Base-by-base conservation (phyloP, 2,329 filamentous ascomycete genomes). In the Fusarium pseudonygamai region DNA sequence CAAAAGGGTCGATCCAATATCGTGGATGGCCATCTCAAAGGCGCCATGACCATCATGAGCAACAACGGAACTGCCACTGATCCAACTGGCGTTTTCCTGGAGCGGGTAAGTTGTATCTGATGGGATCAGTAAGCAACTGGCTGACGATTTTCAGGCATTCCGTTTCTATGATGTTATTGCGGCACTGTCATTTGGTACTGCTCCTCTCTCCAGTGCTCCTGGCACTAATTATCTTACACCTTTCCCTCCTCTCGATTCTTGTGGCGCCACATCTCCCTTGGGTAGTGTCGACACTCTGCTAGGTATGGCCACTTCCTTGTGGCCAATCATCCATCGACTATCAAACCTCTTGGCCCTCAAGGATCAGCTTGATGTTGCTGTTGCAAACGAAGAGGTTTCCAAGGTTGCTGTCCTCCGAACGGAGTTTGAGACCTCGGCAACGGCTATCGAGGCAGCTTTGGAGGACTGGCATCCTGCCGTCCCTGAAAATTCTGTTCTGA, bases 141-240 rank as follows among this genome's bases (percentile, higher is more conserved):
- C 26, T 66, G 30, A 66, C 30, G 20, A 20, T 24, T 30, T 39
- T 36, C 61, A 91, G 89, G 89, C 89, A 4, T 92, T 91, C 73
- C 86, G 88, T 11, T 91, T 91, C 74, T 91, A 91, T 80, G 89
- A 91, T 77, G 89, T 91, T 28, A 91, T 91, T 63, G 87, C 89
- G 11, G 89, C 90, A 3, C 81, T 92, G 36, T 91, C 89, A 1
- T 85, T 91, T 57, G 89, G 88, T 61, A 89, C 87, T 18, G 83
- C 88, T 9, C 89, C 89, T 5, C 83, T 90, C 18, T 87, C 87
- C 3, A 84, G 82, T 18, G 83, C 86, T 7, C 85, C 87, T 6
- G 84, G 85, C 18, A 83, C 84, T 10, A 84, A 84, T 22, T 83
- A 85, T 30, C 81, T 87, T 6, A 78, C 85, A 7, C 85, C 86